These are phyloP conservation scores for Niebla homalea DNA, from an alignment of 495 filamentous ascomycete species.

Conservation along the genomic window DNA sequence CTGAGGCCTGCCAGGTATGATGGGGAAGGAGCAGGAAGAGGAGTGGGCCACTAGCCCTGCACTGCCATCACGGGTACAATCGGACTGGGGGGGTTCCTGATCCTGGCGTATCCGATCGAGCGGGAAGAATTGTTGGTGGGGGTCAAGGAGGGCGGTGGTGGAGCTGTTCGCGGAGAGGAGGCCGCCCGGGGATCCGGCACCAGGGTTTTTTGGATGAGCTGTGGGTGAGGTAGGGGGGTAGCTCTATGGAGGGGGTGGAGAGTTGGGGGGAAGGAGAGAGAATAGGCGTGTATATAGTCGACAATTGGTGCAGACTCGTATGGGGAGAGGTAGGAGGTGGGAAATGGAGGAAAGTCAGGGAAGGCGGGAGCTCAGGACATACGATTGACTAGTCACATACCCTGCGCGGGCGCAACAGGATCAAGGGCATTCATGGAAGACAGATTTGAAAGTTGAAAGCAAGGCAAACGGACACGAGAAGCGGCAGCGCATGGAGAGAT, in stretches of 20 bases:
- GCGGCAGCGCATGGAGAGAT: too few relatives aligned
- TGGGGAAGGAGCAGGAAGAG: conserved; percentile 19
- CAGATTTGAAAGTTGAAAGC: too few relatives aligned
- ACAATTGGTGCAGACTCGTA: background rate
- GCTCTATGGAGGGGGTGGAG: conserved; percentile 39
- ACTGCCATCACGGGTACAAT: conserved; percentile 94
- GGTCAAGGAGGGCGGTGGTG: conserved; percentile 63
- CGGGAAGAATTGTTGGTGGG: conserved; percentile 52
- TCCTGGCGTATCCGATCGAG: conserved; percentile 86
- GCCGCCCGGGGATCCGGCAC: conserved; percentile 77
- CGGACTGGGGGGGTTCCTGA: conserved; percentile 77
- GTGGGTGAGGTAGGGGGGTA: conserved; percentile 61
- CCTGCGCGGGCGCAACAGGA: too few relatives aligned
- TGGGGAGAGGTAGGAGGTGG: background rate
- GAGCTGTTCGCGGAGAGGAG: conserved; percentile 61
- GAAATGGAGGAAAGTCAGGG: background rate
- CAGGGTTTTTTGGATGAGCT: conserved; percentile 79
- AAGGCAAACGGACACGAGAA: too few relatives aligned
- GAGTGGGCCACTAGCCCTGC: conserved; percentile 54
- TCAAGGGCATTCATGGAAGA: too few relatives aligned
- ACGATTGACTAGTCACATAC: too few relatives aligned
- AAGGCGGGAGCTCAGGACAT: too few relatives aligned
- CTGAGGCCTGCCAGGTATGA: conserved; percentile 29
- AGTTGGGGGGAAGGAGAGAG: background rate
- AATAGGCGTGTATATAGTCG: background rate